Evolutionary conservation across 345 rosid genomes (phyloP).

Genomic region (Geranium rotundifolium): DNA sequence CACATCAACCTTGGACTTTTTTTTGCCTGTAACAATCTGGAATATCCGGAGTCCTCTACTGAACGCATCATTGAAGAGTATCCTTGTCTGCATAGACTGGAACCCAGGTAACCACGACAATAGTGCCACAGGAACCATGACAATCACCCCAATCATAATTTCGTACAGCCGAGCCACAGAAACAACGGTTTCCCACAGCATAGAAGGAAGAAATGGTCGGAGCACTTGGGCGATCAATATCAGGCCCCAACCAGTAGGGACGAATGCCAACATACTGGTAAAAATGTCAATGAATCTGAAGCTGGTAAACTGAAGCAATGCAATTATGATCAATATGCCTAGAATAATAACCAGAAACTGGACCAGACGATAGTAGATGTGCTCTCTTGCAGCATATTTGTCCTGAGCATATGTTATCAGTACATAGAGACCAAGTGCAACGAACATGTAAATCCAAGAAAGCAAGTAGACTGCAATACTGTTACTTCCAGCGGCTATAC

Average conservation of each 20-base stretch:
- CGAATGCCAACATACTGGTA: conserved; percentile 24
- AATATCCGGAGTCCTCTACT: conserved; percentile 71
- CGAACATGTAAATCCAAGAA: conserved; percentile 24
- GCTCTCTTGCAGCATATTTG: conserved; percentile 25
- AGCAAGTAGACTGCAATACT: conserved; percentile 23
- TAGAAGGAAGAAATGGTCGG: conserved; percentile 9
- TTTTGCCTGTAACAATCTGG: conserved; percentile 63
- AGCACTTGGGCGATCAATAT: conserved; percentile 22
- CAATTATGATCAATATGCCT: conserved; percentile 12
- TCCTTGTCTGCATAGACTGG: conserved; percentile 79
- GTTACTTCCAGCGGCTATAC: conserved; percentile 19
- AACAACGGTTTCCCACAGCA: conserved; percentile 15
- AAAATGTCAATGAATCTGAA: conserved; percentile 17
- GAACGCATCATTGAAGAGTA: conserved; percentile 75
- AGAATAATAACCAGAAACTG: conserved; percentile 26
- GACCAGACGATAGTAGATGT: conserved; percentile 25
- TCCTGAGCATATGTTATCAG: conserved; percentile 17
- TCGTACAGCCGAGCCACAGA: conserved; percentile 25
- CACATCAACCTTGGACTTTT: conserved; percentile 21
- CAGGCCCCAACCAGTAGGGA: conserved; percentile 30
- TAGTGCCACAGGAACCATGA: conserved; percentile 26
- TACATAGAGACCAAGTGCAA: conserved; percentile 11
- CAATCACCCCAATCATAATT: conserved; percentile 22
- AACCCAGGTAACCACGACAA: conserved; percentile 10
- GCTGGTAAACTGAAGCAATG: conserved; percentile 19